phyloP scores from a whole-genome alignment of 2,329 filamentous ascomycete species.

The Trichoderma simmonsii region DNA sequence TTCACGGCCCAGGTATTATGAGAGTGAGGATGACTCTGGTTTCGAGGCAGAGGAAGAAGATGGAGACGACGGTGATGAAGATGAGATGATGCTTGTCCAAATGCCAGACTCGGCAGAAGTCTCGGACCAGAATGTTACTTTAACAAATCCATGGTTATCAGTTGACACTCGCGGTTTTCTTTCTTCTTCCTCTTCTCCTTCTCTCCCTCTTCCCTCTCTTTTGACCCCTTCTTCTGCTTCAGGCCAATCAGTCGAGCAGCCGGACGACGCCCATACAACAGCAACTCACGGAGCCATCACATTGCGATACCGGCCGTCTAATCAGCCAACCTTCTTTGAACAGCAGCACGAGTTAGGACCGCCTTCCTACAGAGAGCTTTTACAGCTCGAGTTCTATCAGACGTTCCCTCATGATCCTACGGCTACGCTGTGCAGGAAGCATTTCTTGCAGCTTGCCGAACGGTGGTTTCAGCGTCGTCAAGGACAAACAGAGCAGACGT shows the following conservation, averaged over 20 bases:
- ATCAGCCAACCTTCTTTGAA: neutral
- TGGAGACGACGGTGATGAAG: neutral
- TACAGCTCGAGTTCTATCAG: constrained; percentile 14
- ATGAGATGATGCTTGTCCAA: neutral
- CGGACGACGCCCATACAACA: neutral
- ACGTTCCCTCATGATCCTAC: constrained; percentile 10
- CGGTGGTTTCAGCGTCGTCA: neutral
- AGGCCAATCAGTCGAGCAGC: neutral
- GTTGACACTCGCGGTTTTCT: neutral
- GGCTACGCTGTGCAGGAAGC: neutral
- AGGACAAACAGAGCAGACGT: neutral
- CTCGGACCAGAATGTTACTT: neutral
- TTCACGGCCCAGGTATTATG: neutral
- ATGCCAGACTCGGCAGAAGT: neutral
- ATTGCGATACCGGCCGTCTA: neutral
- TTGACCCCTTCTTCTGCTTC: neutral
- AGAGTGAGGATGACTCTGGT: neutral
- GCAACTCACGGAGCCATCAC: neutral
- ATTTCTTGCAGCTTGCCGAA: constrained; percentile 11
- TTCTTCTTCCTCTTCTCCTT: neutral
- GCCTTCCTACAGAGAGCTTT: neutral
- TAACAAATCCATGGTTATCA: neutral
- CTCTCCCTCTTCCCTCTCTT: neutral
- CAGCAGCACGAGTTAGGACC: neutral
- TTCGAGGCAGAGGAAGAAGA: neutral